Conservation (phyloP, 2,329 filamentous ascomycete genomes). For the Alternaria triticina region DNA sequence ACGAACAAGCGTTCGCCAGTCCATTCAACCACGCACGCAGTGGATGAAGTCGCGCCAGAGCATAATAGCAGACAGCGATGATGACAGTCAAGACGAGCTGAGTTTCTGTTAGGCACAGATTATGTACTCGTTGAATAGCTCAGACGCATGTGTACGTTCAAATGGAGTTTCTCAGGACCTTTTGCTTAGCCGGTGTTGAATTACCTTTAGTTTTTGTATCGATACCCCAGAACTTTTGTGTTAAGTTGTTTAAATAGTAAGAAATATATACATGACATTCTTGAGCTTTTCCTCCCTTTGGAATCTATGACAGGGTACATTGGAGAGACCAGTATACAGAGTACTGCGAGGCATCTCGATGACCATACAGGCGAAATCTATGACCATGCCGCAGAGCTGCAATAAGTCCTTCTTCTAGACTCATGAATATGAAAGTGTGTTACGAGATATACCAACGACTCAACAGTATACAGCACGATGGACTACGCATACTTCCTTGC, state of each 20-base stretch:
- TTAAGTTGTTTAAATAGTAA: background rate
- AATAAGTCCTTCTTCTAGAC: background rate
- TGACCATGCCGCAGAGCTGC: background rate
- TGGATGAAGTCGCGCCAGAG: conserved; percentile 15
- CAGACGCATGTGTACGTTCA: background rate
- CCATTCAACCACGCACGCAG: background rate
- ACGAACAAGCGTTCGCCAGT: background rate
- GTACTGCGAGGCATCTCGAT: background rate
- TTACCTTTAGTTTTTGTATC: background rate
- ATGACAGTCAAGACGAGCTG: conserved; percentile 43
- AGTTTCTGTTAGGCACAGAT: conserved; percentile 33
- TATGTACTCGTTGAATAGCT: background rate
- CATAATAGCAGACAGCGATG: conserved; percentile 10
- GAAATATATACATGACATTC: background rate
- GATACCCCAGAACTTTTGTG: background rate
- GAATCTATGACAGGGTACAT: background rate
- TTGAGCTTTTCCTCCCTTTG: background rate
- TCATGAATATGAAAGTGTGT: background rate
- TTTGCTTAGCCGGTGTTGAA: background rate
- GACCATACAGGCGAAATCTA: background rate
- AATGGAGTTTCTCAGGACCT: background rate
- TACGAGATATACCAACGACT: background rate
- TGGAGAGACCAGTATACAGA: too few relatives aligned
- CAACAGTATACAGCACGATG: background rate
- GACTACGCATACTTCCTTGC: background rate